A percentile compares a stretch with the other conserved stretches of the same genome.
phyloP scores from a whole-genome alignment of 2,329 filamentous ascomycete genomes.

The Helotiales sp. region DNA sequence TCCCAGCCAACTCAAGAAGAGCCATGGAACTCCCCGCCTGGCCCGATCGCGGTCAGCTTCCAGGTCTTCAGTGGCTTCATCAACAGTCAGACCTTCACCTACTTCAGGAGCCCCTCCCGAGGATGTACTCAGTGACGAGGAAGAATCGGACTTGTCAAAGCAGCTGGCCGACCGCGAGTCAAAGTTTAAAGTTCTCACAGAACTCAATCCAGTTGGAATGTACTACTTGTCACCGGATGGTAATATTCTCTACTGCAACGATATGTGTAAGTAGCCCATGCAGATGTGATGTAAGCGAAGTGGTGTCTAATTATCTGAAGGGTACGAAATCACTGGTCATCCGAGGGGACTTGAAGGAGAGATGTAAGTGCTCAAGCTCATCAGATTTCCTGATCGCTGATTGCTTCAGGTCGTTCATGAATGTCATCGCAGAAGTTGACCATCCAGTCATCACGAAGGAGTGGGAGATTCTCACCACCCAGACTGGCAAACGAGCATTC shows the following conservation, averaged over 20 bases:
- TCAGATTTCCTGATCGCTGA: not conserved
- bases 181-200: constrained; percentile 80
- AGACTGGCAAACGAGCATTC: constrained; percentile 28
- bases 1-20: constrained; percentile 36
- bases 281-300: too few species aligned
- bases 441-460: constrained; percentile 30
- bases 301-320: constrained; percentile 7
- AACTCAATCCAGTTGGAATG: constrained; percentile 81
- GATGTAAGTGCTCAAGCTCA: constrained; percentile 46
- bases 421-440: constrained; percentile 45
- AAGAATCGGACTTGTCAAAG: constrained; percentile 26
- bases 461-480: constrained; percentile 32
- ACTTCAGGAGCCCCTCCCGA: not conserved
- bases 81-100: not conserved
- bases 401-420: constrained; percentile 36
- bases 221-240: constrained; percentile 61
- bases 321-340: constrained; percentile 59
- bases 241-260: constrained; percentile 73
- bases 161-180: constrained; percentile 65
- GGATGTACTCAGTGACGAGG: constrained; percentile 4
- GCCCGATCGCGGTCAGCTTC: constrained; percentile 21
- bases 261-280: constrained; percentile 53
- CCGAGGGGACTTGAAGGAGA: constrained; percentile 45
- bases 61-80: constrained; percentile 16
- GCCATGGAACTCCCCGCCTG: constrained; percentile 26